phyloP scores from a whole-genome alignment of 768 basidiomycete genomes.

The Trametes maxima region DNA sequence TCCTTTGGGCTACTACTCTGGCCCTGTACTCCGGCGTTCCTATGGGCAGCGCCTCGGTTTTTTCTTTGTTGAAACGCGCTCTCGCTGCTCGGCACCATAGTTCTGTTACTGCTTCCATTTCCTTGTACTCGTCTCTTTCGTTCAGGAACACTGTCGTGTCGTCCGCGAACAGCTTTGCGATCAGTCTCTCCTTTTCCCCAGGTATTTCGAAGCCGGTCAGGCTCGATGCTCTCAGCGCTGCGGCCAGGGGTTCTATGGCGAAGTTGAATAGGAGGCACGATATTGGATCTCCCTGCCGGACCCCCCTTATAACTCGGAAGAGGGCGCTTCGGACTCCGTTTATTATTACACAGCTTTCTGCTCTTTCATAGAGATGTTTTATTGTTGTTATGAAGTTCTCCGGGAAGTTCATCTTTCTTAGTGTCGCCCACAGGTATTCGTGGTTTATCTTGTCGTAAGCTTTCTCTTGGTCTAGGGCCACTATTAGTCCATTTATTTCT shows the following conservation, averaged over 20 bases:
- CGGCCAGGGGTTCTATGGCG: conserved; percentile 36
- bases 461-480: neutral
- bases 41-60: conserved; percentile 43
- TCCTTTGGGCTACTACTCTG: neutral
- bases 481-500: conserved; percentile 16
- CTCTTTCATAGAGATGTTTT: conserved; percentile 32
- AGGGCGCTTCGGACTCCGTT: conserved; percentile 34
- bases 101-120: conserved; percentile 14
- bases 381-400: conserved; percentile 24
- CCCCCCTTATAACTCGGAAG: conserved; percentile 36
- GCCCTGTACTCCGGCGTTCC: conserved; percentile 29
- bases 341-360: conserved; percentile 36
- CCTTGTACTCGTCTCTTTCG: conserved; percentile 30
- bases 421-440: conserved; percentile 17
- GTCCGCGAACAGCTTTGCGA: conserved; percentile 32
- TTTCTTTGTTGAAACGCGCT: conserved; percentile 45
- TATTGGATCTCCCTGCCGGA: conserved; percentile 39
- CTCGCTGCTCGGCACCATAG: conserved; percentile 44
- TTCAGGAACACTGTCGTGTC: conserved; percentile 35
- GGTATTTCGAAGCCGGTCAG: conserved; percentile 27
- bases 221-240: conserved; percentile 18
- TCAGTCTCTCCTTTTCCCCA: conserved; percentile 8
- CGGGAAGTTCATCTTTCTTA: conserved; percentile 11
- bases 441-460: conserved; percentile 11
- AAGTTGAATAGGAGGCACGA: conserved; percentile 38